Percentiles rank a stretch among this genome's conserved stretches.
These are phyloP conservation scores for Daldinia sp. DNA, from an alignment of 2,329 filamentous ascomycete species.

Conservation along the genomic window DNA sequence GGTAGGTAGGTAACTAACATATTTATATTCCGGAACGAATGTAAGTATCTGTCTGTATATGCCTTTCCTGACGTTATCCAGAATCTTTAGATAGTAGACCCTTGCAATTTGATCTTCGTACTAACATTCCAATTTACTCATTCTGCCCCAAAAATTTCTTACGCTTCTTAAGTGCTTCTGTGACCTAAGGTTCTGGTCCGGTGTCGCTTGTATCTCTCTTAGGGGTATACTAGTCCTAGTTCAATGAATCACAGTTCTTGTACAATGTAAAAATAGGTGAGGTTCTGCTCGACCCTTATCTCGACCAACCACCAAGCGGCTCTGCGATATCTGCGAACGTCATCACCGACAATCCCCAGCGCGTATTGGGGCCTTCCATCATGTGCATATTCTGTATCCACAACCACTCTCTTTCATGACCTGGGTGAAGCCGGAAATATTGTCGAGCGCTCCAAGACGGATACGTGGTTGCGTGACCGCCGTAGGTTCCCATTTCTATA, in stretches of 20 bases:
- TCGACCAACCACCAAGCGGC: conserved; percentile 18
- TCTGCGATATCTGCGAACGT: conserved; percentile 30
- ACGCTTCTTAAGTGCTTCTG: neutral
- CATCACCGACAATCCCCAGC: conserved; percentile 35
- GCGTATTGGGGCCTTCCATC: conserved; percentile 34
- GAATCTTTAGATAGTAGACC: no score
- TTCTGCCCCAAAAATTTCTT: neutral
- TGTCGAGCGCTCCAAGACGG: conserved; percentile 36
- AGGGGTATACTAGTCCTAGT: neutral
- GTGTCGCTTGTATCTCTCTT: neutral
- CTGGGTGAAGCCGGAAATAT: conserved; percentile 34
- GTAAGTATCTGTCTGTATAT: no score
- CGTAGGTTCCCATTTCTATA: conserved; percentile 35
- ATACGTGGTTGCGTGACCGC: conserved; percentile 33
- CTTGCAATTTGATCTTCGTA: neutral
- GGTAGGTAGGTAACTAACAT: no score
- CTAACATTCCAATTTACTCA: neutral
- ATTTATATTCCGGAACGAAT: no score
- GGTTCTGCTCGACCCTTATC: neutral
- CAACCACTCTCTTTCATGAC: conserved; percentile 30
- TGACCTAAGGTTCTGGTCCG: neutral
- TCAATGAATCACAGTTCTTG: neutral
- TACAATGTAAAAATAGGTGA: neutral
- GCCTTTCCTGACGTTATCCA: no score
- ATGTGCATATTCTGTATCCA: conserved; percentile 35